Evolutionary conservation across 371 early-diverging fungal species (phyloP).

Genomic region (Apophysomyces variabilis): DNA sequence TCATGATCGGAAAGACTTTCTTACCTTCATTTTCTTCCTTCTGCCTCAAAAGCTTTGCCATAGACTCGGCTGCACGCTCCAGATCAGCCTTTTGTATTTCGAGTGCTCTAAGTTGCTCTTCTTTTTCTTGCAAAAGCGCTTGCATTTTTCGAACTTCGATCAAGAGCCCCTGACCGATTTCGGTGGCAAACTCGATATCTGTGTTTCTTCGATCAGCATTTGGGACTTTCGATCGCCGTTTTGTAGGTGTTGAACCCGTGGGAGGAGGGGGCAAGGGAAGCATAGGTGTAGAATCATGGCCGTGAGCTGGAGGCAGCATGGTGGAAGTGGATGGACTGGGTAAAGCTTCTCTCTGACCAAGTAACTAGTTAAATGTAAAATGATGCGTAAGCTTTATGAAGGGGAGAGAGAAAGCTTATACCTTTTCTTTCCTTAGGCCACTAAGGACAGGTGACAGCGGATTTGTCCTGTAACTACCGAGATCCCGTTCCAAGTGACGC

Average conservation of each 20-base stretch:
- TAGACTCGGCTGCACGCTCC: conserved; percentile 60
- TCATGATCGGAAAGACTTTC: not conserved
- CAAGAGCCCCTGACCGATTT: conserved; percentile 57
- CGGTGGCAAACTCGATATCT: conserved; percentile 62
- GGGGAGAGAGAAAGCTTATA: not conserved
- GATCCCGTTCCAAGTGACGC: conserved; percentile 34
- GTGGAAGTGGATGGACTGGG: conserved; percentile 22
- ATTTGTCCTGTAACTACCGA: conserved; percentile 26
- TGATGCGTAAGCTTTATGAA: not conserved
- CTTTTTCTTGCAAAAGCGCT: conserved; percentile 58
- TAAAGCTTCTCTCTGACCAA: conserved; percentile 12
- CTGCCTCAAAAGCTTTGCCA: conserved; percentile 53
- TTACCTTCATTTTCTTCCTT: conserved; percentile 66
- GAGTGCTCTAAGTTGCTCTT: conserved; percentile 63
- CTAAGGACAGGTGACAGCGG: conserved; percentile 20
- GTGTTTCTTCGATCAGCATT: conserved; percentile 46
- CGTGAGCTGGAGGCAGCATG: conserved; percentile 15
- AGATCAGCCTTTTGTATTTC: conserved; percentile 64
- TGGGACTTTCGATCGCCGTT: conserved; percentile 40
- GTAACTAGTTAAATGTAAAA: not conserved
- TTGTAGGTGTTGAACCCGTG: conserved; percentile 42
- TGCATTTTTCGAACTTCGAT: conserved; percentile 57
- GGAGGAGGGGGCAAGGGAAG: conserved; percentile 42
- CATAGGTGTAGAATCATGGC: conserved; percentile 17
- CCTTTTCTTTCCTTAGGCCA: conserved; percentile 10